Base-by-base conservation (phyloP, 768 basidiomycete genomes). In the Phanerochaete carnosa region DNA sequence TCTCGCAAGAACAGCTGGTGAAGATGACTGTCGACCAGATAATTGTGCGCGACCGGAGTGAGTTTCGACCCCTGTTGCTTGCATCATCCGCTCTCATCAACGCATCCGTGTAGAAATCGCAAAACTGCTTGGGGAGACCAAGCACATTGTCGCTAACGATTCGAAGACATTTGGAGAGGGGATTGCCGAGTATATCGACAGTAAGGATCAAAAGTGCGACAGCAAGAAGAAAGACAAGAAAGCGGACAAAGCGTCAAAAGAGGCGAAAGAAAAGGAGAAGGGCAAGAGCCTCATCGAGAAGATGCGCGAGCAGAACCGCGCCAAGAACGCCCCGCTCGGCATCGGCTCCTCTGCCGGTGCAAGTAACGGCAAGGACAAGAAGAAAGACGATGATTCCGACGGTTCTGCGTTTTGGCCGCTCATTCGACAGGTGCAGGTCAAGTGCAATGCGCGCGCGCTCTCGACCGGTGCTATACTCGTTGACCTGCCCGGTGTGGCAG, bases 121-220 rank as follows among this genome's bases (percentile, higher is more conserved):
- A 4, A 71, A 68, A 43, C 76, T 81, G 32, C 75, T 86, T 8
- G 86, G 86, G 19, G 75, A 77, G 0, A 83, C 77, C 23, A 83
- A 85, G 70, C 80, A 75, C 16, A 82, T 88, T 37, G 65, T 68
- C 9, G 77, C 83, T 11, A 75, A 71, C 26, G 76, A 85, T 65
- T 83, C 85, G 5, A 80, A 80, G 65, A 65, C 67, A 1, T 87
- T 88, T 59, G 75, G 76, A 0, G 74, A 78, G 64, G 79, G 83
- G 65, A 85, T 88, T 39, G 78, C 72, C n/a, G 83, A 82, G 62
- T 88, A 85, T 62, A 84, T 87, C 55, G 85, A 86, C 65, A 86
- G 84, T 1, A 86, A 85, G 66, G 83, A 88, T 60, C 72, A 74
- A 62, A 82, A 81, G 61, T 83, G 80, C 57, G 77, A 80, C 12